Evolutionary conservation across 2,329 filamentous ascomycete genomes (phyloP).

Genomic region (Fusarium sp.): DNA sequence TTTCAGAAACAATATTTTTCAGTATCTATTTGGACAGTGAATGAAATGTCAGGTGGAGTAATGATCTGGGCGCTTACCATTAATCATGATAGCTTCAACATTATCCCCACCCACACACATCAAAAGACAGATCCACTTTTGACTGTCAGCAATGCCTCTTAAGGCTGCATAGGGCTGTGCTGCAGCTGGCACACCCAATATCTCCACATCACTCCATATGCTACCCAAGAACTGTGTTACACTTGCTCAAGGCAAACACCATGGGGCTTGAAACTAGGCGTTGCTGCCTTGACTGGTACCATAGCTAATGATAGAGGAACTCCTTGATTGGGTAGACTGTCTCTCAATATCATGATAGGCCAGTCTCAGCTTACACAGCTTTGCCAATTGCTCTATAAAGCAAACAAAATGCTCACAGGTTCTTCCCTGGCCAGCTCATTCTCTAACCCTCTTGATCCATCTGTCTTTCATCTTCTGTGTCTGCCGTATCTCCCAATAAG

Average conservation of each 20-base stretch:
- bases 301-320: background rate
- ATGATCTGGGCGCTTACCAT: background rate
- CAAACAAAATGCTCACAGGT: background rate
- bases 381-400: conserved; percentile 21
- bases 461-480: background rate
- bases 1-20: background rate
- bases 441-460: background rate
- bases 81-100: background rate
- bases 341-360: background rate
- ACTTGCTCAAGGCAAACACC: conserved; percentile 6
- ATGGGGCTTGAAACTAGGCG: background rate
- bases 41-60: background rate
- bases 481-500: background rate
- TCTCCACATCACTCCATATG: background rate
- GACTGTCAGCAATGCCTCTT: conserved; percentile 3
- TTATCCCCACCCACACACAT: background rate
- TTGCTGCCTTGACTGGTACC: conserved; percentile 32
- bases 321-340: conserved; percentile 1
- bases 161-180: conserved; percentile 12
- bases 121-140: background rate
- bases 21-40: background rate
- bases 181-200: conserved; percentile 3
- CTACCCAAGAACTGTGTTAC: background rate
- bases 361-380: background rate
- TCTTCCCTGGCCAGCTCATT: background rate